A percentile compares a stretch with the other conserved stretches of the same genome.
These are phyloP conservation scores for Sugiyamaella novakii DNA, from an alignment of 1,139 yeast species.

Conservation along the genomic window DNA sequence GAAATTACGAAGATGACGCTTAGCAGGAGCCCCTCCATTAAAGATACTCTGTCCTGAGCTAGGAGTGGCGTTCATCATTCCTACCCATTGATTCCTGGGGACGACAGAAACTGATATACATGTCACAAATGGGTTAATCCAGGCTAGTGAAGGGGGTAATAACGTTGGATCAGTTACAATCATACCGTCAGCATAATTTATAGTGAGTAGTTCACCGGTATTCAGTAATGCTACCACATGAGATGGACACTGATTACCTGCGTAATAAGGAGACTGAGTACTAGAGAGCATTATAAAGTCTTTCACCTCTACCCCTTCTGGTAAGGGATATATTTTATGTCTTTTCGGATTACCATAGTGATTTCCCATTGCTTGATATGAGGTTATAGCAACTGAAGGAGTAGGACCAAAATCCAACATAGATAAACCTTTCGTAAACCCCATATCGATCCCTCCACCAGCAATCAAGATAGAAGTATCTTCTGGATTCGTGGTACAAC, in stretches of 20 bases:
- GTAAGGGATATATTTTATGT: conserved; percentile 57
- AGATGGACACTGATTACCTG: conserved; percentile 44
- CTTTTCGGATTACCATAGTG: conserved; percentile 70
- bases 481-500: conserved; percentile 79
- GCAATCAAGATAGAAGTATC: conserved; percentile 70
- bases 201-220: conserved; percentile 57
- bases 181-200: conserved; percentile 59
- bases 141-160: conserved; percentile 77
- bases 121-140: conserved; percentile 77
- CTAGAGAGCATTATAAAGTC: conserved; percentile 57
- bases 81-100: conserved; percentile 71
- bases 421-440: conserved; percentile 58
- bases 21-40: conserved; percentile 76
- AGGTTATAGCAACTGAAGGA: conserved; percentile 74
- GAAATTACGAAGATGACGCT: conserved; percentile 55
- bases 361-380: conserved; percentile 78
- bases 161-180: conserved; percentile 58
- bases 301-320: conserved; percentile 45
- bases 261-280: conserved; percentile 50
- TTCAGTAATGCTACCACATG: conserved; percentile 63
- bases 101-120: conserved; percentile 55
- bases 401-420: conserved; percentile 80
- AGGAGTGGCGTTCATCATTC: conserved; percentile 56
- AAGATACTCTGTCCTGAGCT: conserved; percentile 46
- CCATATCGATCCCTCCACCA: conserved; percentile 60